Conservation (phyloP, 2,329 filamentous ascomycete genomes). For the Cylindrodendrum hubeiense region DNA sequence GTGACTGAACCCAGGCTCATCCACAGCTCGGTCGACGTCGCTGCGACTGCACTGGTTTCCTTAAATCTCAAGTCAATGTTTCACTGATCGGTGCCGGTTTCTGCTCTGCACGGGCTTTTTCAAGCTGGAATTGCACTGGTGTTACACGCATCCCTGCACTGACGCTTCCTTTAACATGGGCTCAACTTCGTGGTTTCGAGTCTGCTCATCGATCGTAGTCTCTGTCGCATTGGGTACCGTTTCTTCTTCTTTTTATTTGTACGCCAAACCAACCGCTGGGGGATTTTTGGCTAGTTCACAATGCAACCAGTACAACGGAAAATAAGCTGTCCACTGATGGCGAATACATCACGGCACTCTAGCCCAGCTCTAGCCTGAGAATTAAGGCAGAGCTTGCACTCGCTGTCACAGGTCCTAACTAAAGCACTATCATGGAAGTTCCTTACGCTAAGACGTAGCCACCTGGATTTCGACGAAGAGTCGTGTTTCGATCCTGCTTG, state of each 20-base stretch:
- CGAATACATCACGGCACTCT: constrained; percentile 26
- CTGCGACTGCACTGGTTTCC: no score
- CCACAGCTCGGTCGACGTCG: no score
- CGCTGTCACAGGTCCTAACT: constrained; percentile 25
- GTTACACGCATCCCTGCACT: no score
- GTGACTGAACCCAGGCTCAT: no score
- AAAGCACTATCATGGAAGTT: constrained; percentile 31
- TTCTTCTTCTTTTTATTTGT: background rate
- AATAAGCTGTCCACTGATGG: constrained; percentile 14
- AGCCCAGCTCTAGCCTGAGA: constrained; percentile 18
- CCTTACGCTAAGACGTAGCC: constrained; percentile 31
- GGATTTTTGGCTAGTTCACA: constrained; percentile 21
- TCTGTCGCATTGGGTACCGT: background rate
- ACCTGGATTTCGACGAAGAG: constrained; percentile 23
- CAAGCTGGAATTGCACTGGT: no score
- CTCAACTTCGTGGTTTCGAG: no score
- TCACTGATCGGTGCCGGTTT: no score
- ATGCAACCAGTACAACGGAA: constrained; percentile 11
- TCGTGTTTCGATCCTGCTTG: constrained; percentile 24
- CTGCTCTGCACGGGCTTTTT: no score
- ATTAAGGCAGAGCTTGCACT: constrained; percentile 18
- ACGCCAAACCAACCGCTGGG: constrained; percentile 12
- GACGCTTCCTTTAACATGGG: no score
- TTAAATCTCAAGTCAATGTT: no score
- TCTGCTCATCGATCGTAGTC: background rate